A percentile compares a stretch with the other conserved stretches of the same genome.
Evolutionary conservation across 2,329 filamentous ascomycete species (phyloP).

Genomic region (Meredithiella fracta): DNA sequence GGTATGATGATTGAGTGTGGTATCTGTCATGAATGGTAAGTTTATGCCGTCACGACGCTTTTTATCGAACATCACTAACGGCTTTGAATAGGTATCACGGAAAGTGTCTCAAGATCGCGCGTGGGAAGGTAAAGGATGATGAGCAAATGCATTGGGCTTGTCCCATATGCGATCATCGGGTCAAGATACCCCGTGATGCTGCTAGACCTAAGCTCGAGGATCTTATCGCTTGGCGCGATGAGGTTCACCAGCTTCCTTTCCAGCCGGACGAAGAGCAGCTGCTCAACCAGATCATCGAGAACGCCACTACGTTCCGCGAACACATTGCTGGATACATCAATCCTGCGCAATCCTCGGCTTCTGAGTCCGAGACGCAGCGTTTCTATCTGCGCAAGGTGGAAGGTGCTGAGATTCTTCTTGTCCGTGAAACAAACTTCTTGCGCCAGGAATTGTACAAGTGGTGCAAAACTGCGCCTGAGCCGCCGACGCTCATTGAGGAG

Average conservation of each 20-base stretch:
- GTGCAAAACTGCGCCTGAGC: slow-evolving; percentile 72
- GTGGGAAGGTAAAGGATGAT: slow-evolving; percentile 94
- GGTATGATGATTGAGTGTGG: slow-evolving; percentile 99
- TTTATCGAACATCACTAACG: background rate
- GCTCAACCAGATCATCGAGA: slow-evolving; percentile 69
- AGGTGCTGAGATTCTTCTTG: slow-evolving; percentile 80
- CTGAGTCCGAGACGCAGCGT: slow-evolving; percentile 35
- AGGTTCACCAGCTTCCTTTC: slow-evolving; percentile 68
- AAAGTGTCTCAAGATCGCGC: slow-evolving; percentile 92
- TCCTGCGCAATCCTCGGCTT: slow-evolving; percentile 53
- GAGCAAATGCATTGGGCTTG: slow-evolving; percentile 77
- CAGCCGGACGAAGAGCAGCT: slow-evolving; percentile 89
- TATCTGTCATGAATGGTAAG: slow-evolving; percentile 90
- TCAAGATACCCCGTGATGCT: slow-evolving; percentile 92
- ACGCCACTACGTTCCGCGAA: slow-evolving; percentile 67
- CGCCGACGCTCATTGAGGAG: slow-evolving; percentile 71
- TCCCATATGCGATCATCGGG: slow-evolving; percentile 91
- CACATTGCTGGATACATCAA: slow-evolving; percentile 71
- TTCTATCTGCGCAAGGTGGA: slow-evolving; percentile 97
- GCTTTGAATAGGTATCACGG: slow-evolving; percentile 62
- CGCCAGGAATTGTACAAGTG: slow-evolving; percentile 89
- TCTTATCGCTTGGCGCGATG: slow-evolving; percentile 65
- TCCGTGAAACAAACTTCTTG: slow-evolving; percentile 95
- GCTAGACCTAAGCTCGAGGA: slow-evolving; percentile 91
- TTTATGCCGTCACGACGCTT: slow-evolving; percentile 15